These are phyloP conservation scores for Acanthamoeba lenticulata DNA, from an alignment of 208 protist species.

Conservation along the genomic window DNA sequence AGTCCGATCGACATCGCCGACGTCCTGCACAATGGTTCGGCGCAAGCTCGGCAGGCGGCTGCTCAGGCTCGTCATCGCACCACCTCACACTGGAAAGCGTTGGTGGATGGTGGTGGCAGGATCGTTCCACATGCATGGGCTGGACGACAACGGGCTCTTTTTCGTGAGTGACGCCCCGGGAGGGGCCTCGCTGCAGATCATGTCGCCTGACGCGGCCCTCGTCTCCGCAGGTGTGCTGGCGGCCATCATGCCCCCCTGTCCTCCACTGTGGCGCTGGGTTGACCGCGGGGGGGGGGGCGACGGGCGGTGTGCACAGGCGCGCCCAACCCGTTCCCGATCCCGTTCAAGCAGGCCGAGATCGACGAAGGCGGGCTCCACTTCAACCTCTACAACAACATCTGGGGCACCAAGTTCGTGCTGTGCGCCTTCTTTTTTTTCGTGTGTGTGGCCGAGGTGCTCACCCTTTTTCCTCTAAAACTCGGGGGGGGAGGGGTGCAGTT, in stretches of 20 bases:
- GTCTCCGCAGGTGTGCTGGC: constrained; percentile 2
- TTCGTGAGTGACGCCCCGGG: background rate
- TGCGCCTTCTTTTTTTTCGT: background rate
- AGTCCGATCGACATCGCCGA: constrained; percentile 11
- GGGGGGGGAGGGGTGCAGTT: no score
- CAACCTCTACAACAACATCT: constrained; percentile 63
- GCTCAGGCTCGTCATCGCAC: no score
- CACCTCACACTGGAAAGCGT: no score
- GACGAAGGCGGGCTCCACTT: background rate
- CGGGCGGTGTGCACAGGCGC: background rate
- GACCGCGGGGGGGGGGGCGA: no score
- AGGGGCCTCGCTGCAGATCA: background rate
- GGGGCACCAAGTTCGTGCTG: constrained; percentile 29
- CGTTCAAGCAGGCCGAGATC: background rate
- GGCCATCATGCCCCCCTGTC: no score
- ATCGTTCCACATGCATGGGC: background rate
- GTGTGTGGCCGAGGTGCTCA: no score
- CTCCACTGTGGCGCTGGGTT: no score
- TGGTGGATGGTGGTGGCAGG: background rate
- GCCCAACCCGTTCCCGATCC: background rate
- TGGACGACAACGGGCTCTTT: background rate
- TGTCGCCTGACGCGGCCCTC: background rate
- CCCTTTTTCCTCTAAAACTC: background rate
- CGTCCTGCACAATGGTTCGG: background rate
- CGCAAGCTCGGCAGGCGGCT: no score